Base-by-base conservation (phyloP, 306 rosid genomes). In the Quercus variabilis region DNA sequence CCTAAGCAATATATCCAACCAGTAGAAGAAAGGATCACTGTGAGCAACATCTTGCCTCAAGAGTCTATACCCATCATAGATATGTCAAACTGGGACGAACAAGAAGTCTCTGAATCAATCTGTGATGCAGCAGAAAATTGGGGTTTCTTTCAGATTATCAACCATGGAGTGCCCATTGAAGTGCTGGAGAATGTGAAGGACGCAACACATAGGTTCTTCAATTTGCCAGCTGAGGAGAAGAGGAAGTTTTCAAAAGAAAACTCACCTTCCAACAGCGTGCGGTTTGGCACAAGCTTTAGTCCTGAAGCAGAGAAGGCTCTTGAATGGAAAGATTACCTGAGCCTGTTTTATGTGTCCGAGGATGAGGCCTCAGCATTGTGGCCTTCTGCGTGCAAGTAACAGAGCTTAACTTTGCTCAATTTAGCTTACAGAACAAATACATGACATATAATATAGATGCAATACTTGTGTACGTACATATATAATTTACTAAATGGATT, bases 291-390 rank as follows among this genome's bases (percentile, higher is more conserved):
- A 0, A 89, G 93, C 85, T 91, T 89, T 78, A 75, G 63, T 75
- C 87, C 91, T 59, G 46, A 76, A 23, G 70, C 88, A 1, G 96
- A 91, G 87, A 87, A 82, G 71, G 91, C 88, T 14, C 69, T 89
- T 10, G 96, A 91, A 81, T 91, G 93, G 96, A 91, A 87, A 31
- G 93, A 89, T 63, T 89, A 84, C 25, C 88, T 91, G 0, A 87
- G 90, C 25, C 88, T 91, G 77, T 83, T 84, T 74, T 89, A 80
- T 83, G 89, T 83, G 31, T 89, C 89, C 13, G 91, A 91, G 25
- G 80, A 81, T 14, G 88, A 89, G 56, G 96, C 88, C 79, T 59
- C 62, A 3, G 78, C 84, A 9, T 60, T 77, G 1, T 91, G 96
- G 96, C 93, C 96, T 25, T 54, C 68, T 11, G 59, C 74, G 3